Evolutionary conservation across 2,329 filamentous ascomycete species (phyloP).

Genomic region (Aurifilum marmelostoma): DNA sequence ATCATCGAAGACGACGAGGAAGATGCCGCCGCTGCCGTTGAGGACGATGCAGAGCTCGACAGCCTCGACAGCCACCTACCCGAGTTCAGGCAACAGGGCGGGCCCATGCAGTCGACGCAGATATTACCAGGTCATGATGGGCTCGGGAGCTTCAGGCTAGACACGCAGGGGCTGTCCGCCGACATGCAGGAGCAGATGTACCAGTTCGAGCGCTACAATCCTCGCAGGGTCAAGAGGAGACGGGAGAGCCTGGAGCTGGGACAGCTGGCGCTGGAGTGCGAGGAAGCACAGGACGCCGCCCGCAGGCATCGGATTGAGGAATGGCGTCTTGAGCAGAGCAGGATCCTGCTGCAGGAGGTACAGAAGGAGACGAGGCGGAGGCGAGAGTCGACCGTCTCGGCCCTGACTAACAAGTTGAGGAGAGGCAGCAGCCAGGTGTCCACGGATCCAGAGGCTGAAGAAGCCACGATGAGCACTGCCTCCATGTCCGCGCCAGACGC

Average conservation of each 20-base stretch:
- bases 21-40: slow-evolving; percentile 38
- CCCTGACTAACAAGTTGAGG: slow-evolving; percentile 37
- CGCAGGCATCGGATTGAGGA: slow-evolving; percentile 83
- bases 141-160: slow-evolving; percentile 77
- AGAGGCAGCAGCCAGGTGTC: slow-evolving; percentile 24
- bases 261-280: slow-evolving; percentile 55
- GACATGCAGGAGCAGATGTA: slow-evolving; percentile 83
- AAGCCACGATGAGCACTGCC: slow-evolving; percentile 37
- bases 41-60: slow-evolving; percentile 82
- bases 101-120: slow-evolving; percentile 57
- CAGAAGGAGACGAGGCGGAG: slow-evolving; percentile 79
- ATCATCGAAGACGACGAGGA: slow-evolving; percentile 38
- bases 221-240: slow-evolving; percentile 62
- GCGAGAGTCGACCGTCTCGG: slow-evolving; percentile 62
- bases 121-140: slow-evolving; percentile 93
- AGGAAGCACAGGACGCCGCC: slow-evolving; percentile 67
- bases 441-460: slow-evolving; percentile 36
- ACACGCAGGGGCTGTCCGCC: slow-evolving; percentile 55
- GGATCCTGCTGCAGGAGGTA: slow-evolving; percentile 82
- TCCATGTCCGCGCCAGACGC: slow-evolving; percentile 43
- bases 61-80: slow-evolving; percentile 91
- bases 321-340: slow-evolving; percentile 91
- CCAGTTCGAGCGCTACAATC: slow-evolving; percentile 85
- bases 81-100: slow-evolving; percentile 64
- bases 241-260: slow-evolving; percentile 57